These are phyloP conservation scores for Rutstroemia sp. DNA, from an alignment of 2,329 filamentous ascomycete species.

Conservation along the genomic window DNA sequence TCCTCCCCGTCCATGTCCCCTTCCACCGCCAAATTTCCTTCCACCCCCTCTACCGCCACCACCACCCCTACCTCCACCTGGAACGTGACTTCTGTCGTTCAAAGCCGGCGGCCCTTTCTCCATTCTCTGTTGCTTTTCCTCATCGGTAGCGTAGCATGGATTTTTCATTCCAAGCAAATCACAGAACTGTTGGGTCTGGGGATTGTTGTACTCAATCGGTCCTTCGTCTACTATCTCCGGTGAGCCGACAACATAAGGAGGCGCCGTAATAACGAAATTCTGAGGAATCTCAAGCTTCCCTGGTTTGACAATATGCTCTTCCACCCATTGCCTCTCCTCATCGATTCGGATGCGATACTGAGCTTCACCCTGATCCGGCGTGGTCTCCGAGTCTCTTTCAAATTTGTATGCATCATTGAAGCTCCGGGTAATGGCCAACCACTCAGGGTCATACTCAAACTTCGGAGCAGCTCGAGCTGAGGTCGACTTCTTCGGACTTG, in stretches of 20 bases:
- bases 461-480: constrained; percentile 16
- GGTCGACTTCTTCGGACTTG: constrained; percentile 7
- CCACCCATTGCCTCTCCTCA: constrained; percentile 69
- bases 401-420: constrained; percentile 62
- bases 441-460: constrained; percentile 75
- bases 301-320: constrained; percentile 60
- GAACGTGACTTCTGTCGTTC: constrained; percentile 25
- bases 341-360: constrained; percentile 63
- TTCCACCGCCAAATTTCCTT: constrained; percentile 23
- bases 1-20: neutral
- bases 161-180: constrained; percentile 70
- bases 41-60: constrained; percentile 31
- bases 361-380: constrained; percentile 59
- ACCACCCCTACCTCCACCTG: constrained; percentile 28
- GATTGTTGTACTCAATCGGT: constrained; percentile 77
- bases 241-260: constrained; percentile 52
- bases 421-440: constrained; percentile 85
- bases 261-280: constrained; percentile 72
- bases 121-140: constrained; percentile 57
- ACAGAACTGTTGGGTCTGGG: constrained; percentile 80
- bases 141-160: constrained; percentile 62
- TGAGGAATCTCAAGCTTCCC: constrained; percentile 62
- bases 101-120: constrained; percentile 47
- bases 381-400: constrained; percentile 46
- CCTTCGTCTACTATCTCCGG: constrained; percentile 53